phyloP scores from a whole-genome alignment of 2,329 filamentous ascomycete genomes.

The Massarina eburnea region DNA sequence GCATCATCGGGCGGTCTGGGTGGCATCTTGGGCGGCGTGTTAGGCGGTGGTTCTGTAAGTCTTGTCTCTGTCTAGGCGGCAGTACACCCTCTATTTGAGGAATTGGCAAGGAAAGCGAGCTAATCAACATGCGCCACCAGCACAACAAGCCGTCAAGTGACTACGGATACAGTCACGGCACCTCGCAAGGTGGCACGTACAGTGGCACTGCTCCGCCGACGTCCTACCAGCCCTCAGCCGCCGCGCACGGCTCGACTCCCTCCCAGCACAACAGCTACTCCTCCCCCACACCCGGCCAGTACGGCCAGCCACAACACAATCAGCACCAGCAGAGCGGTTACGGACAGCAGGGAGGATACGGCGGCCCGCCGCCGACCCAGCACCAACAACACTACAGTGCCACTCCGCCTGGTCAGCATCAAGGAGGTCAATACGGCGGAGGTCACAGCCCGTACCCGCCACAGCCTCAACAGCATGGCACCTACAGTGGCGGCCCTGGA shows the following conservation, averaged over 20 bases:
- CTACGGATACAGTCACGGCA: conserved; percentile 60
- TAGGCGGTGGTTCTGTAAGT: conserved; percentile 42
- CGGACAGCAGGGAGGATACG: conserved; percentile 7
- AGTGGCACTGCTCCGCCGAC: conserved; percentile 64
- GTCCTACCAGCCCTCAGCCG: conserved; percentile 55
- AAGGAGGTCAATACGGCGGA: conserved; percentile 4
- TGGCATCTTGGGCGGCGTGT: conserved; percentile 35
- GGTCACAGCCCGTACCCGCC: conserved; percentile 7
- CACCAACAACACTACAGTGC: conserved; percentile 6
- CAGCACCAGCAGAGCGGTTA: conserved; percentile 2
- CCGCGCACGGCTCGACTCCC: conserved; percentile 20
- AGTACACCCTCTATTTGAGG: not conserved
- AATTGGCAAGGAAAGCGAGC: conserved; percentile 4
- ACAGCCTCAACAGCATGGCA: conserved; percentile 4
- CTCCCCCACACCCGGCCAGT: conserved; percentile 17
- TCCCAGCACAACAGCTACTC: conserved; percentile 17
- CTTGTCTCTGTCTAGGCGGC: not conserved
- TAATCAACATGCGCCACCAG: conserved; percentile 17
- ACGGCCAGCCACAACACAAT: conserved; percentile 14
- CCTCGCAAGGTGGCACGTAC: conserved; percentile 56
- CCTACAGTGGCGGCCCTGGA: conserved; percentile 5
- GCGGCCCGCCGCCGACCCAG: conserved; percentile 4
- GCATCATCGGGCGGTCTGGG: conserved; percentile 26
- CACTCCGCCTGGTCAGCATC: conserved; percentile 3
- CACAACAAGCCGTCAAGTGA: conserved; percentile 47